These are phyloP conservation scores for Lodderomyces orthopsilosis DNA, from an alignment of 1,139 yeast genomes.

Conservation along the genomic window DNA sequence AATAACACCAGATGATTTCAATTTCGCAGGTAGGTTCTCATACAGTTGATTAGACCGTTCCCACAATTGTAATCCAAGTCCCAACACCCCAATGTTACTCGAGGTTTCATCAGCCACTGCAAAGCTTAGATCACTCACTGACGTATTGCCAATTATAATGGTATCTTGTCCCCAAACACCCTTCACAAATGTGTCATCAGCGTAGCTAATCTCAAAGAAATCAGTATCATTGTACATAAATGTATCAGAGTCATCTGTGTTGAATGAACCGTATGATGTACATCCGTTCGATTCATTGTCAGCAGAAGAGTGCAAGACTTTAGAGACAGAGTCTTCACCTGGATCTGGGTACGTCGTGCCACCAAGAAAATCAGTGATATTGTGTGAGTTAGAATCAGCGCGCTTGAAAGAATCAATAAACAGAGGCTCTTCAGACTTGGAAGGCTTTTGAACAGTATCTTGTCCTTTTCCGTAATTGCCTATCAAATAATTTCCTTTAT, in stretches of 20 bases:
- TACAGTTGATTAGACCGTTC: constrained; percentile 29
- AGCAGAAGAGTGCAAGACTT: too few species aligned
- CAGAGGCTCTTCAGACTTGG: too few species aligned
- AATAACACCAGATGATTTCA: constrained; percentile 45
- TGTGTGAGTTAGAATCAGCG: too few species aligned
- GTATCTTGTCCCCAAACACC: constrained; percentile 59
- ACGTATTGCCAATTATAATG: constrained; percentile 37
- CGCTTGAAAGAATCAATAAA: too few species aligned
- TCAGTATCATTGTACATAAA: constrained; percentile 33
- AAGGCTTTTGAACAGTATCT: too few species aligned
- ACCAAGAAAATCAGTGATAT: not conserved
- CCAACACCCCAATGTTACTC: constrained; percentile 48
- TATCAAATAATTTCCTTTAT: too few species aligned
- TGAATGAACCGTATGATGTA: constrained; percentile 39
- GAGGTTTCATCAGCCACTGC: constrained; percentile 48
- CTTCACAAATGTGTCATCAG: constrained; percentile 56
- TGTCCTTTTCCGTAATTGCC: not conserved
- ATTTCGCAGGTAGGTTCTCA: constrained; percentile 31
- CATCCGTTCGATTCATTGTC: constrained; percentile 21
- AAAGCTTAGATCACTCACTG: constrained; percentile 46
- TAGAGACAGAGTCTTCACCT: too few species aligned
- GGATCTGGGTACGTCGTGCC: too few species aligned
- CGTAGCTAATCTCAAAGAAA: constrained; percentile 51
- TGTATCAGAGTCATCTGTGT: constrained; percentile 30
- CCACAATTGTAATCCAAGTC: constrained; percentile 55